Conservation (phyloP, 73 alveolate genomes). For the Paramecium tetraurelia region DNA sequence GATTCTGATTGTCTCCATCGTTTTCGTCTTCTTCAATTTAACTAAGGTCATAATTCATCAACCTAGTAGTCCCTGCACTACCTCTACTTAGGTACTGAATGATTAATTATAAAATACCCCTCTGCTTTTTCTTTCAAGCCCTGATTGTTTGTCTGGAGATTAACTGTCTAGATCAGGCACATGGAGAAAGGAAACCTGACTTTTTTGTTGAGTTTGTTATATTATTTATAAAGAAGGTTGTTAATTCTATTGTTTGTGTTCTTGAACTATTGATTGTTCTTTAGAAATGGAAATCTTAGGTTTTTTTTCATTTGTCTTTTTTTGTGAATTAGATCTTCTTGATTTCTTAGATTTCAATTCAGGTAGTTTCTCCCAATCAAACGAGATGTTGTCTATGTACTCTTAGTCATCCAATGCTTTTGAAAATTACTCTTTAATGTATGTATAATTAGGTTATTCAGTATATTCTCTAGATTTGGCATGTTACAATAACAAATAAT, state of each 20-base stretch:
- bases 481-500: constrained; percentile 58
- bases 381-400: background rate
- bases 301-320: background rate
- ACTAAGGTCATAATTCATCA: constrained; percentile 22
- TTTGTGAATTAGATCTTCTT: background rate
- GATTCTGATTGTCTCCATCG: background rate
- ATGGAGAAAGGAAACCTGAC: constrained; percentile 39
- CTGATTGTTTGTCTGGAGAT: constrained; percentile 34
- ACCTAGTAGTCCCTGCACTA: constrained; percentile 1
- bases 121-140: constrained; percentile 9
- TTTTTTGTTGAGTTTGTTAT: background rate
- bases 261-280: background rate
- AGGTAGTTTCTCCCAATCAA: constrained; percentile 46
- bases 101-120: constrained; percentile 27
- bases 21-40: background rate
- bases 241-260: background rate
- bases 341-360: constrained; percentile 29
- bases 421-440: constrained; percentile 1
- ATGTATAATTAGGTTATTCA: constrained; percentile 75
- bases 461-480: constrained; percentile 71
- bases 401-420: background rate
- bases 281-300: background rate
- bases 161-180: constrained; percentile 25
- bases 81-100: constrained; percentile 22
- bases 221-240: background rate